Conservation (phyloP, 208 protist genomes). For the Leishmania tropica region DNA sequence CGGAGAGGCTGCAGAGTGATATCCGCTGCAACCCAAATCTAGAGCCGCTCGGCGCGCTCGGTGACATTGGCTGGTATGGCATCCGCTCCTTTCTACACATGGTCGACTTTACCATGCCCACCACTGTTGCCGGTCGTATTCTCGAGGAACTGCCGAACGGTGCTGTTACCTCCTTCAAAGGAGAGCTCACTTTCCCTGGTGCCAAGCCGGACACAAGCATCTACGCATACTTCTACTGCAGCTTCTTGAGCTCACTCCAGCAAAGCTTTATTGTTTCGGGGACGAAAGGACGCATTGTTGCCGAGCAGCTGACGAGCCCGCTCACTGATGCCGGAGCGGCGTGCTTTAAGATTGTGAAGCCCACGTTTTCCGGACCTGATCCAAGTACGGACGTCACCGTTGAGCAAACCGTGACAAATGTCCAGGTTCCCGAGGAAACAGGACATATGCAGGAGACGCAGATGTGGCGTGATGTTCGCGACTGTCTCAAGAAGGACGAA, state of each 20-base stretch:
- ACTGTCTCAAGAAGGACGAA: conserved; percentile 21
- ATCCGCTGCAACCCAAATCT: conserved; percentile 48
- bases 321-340: conserved; percentile 25
- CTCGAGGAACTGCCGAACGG: conserved; percentile 39
- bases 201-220: conserved; percentile 23
- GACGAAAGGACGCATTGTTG: conserved; percentile 43
- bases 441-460: conserved; percentile 47
- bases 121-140: conserved; percentile 48
- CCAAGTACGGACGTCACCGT: conserved; percentile 21
- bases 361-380: conserved; percentile 8
- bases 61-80: conserved; percentile 69
- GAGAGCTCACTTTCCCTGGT: conserved; percentile 46
- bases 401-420: conserved; percentile 24
- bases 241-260: conserved; percentile 41
- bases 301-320: conserved; percentile 38
- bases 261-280: conserved; percentile 42
- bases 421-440: conserved; percentile 47
- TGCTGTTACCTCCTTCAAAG: conserved; percentile 58
- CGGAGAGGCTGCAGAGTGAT: conserved; percentile 30
- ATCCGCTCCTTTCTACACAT: conserved; percentile 60
- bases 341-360: conserved; percentile 38
- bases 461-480: conserved; percentile 61
- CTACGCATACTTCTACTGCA: conserved; percentile 56
- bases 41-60: conserved; percentile 59
- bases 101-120: conserved; percentile 46